phyloP scores from a whole-genome alignment of 1,284 basidiomycete species.

The Cystobasidiaceae sp. region DNA sequence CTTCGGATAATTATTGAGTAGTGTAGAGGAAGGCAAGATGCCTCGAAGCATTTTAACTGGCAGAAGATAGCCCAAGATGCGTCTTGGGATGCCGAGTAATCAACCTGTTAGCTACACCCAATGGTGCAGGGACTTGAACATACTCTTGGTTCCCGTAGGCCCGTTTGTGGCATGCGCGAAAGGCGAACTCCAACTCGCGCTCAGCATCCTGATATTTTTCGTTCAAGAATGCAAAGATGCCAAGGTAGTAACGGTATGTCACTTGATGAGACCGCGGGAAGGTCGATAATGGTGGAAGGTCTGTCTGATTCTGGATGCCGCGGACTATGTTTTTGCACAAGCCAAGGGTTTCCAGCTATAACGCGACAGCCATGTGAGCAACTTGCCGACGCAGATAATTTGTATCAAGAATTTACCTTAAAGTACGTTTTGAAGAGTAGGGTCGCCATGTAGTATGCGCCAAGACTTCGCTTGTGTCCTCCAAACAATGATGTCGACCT shows the following conservation, averaged over 20 bases:
- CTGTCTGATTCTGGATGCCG: constrained; percentile 68
- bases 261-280: constrained; percentile 86
- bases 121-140: constrained; percentile 41
- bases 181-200: constrained; percentile 72
- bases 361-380: too few relatives aligned
- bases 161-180: constrained; percentile 66
- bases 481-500: constrained; percentile 56
- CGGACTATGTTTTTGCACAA: constrained; percentile 87
- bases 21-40: constrained; percentile 64
- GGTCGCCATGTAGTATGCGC: constrained; percentile 89
- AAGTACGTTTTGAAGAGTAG: constrained; percentile 92
- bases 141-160: constrained; percentile 74
- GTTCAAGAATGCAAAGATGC: constrained; percentile 86
- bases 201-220: constrained; percentile 87
- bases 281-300: constrained; percentile 67
- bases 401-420: constrained; percentile 57
- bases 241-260: constrained; percentile 83
- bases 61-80: constrained; percentile 83
- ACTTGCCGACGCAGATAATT: too few relatives aligned
- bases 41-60: constrained; percentile 82
- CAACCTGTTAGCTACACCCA: not conserved
- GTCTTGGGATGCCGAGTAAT: constrained; percentile 51
- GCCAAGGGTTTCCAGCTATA: constrained; percentile 78
- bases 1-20: constrained; percentile 64
- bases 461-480: constrained; percentile 79